Percentiles rank a stretch among this genome's conserved stretches.
These are phyloP conservation scores for Waltergamsia citrina DNA, from an alignment of 2,329 filamentous ascomycete genomes.

Conservation along the genomic window DNA sequence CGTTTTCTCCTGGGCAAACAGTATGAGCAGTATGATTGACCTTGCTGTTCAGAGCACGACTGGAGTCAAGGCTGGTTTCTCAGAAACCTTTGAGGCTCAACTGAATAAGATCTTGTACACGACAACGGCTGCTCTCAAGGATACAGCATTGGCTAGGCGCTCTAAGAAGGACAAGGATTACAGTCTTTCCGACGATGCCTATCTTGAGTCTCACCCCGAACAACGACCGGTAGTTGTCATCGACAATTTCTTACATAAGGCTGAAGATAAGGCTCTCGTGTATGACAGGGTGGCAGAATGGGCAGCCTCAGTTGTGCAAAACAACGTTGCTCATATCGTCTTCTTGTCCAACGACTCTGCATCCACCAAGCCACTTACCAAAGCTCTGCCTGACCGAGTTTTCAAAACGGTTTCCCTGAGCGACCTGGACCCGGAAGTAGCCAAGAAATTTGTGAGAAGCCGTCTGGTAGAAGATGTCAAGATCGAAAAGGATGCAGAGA, in stretches of 20 bases:
- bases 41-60: constrained; percentile 89
- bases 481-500: constrained; percentile 14
- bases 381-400: constrained; percentile 81
- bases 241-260: constrained; percentile 85
- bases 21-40: constrained; percentile 83
- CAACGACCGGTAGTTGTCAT: constrained; percentile 75
- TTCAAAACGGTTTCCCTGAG: constrained; percentile 80
- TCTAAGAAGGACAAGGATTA: constrained; percentile 66
- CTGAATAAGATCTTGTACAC: constrained; percentile 84
- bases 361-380: constrained; percentile 78
- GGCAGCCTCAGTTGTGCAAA: constrained; percentile 76
- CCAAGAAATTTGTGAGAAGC: constrained; percentile 81
- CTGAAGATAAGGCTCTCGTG: constrained; percentile 51
- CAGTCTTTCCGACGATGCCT: constrained; percentile 71
- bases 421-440: constrained; percentile 77
- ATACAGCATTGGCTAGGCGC: constrained; percentile 62
- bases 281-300: constrained; percentile 81
- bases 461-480: constrained; percentile 47
- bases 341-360: constrained; percentile 87
- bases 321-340: constrained; percentile 86
- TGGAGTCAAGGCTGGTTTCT: constrained; percentile 89
- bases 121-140: constrained; percentile 67
- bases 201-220: constrained; percentile 83
- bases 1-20: constrained; percentile 95
- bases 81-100: constrained; percentile 83